Conservation (phyloP, 768 basidiomycete species). For the Amanita molliuscula region DNA sequence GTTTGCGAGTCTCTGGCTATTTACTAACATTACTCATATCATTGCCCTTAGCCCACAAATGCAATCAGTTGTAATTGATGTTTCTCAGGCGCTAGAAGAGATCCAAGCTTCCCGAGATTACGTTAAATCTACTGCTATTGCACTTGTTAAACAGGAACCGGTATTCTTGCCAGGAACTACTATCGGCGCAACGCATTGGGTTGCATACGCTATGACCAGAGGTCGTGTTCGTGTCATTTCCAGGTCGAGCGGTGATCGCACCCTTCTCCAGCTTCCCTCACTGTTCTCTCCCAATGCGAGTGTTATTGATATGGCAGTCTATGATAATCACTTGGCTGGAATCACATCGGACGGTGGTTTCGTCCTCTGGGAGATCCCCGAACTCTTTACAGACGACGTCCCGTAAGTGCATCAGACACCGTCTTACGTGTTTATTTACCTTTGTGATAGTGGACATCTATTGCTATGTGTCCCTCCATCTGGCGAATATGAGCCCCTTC, state of each 20-base stretch:
- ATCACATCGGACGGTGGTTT: slow-evolving; percentile 86
- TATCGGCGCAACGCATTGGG: slow-evolving; percentile 87
- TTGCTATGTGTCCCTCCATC: slow-evolving; percentile 64
- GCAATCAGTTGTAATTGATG: slow-evolving; percentile 68
- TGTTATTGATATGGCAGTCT: slow-evolving; percentile 82
- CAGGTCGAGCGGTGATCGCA: slow-evolving; percentile 79
- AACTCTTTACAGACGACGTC: slow-evolving; percentile 76
- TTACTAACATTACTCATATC: slow-evolving; percentile 4
- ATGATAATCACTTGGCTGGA: slow-evolving; percentile 71
- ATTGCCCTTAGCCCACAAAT: slow-evolving; percentile 38
- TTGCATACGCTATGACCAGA: slow-evolving; percentile 87
- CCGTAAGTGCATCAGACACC: slow-evolving; percentile 41
- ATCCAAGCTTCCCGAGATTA: slow-evolving; percentile 66
- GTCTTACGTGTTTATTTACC: slow-evolving; percentile 2
- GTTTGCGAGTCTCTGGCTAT: slow-evolving; percentile 22
- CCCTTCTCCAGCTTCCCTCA: slow-evolving; percentile 64
- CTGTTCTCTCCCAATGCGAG: slow-evolving; percentile 52
- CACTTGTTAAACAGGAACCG: slow-evolving; percentile 77
- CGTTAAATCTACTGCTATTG: slow-evolving; percentile 85
- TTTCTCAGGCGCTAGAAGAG: slow-evolving; percentile 60
- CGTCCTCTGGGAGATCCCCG: slow-evolving; percentile 82
- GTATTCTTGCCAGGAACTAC: slow-evolving; percentile 80
- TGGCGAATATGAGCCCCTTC: slow-evolving; percentile 48
- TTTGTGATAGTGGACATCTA: slow-evolving; percentile 42
- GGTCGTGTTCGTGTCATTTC: slow-evolving; percentile 85